phyloP scores from a whole-genome alignment of 148 eudicot species.

The Rhododendron vialii region DNA sequence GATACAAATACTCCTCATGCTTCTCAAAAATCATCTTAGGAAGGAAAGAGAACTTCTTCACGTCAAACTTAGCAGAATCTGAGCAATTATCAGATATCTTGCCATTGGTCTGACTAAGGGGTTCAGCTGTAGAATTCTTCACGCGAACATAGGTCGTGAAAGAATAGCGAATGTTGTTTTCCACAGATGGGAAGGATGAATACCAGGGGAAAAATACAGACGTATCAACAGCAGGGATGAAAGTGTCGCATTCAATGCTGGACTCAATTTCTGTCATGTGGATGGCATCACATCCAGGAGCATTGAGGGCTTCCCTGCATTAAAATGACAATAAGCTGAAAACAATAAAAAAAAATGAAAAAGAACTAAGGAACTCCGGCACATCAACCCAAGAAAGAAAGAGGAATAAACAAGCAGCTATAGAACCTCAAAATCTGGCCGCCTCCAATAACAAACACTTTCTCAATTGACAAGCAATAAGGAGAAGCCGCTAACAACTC shows the following conservation, averaged over 20 bases:
- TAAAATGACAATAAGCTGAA: slow-evolving; percentile 15
- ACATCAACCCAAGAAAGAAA: background rate
- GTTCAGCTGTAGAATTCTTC: slow-evolving; percentile 37
- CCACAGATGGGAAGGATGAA: slow-evolving; percentile 60
- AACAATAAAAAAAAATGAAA: background rate
- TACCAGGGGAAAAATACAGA: slow-evolving; percentile 83
- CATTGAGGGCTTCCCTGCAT: slow-evolving; percentile 84
- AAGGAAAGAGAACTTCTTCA: slow-evolving; percentile 60
- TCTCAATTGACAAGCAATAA: slow-evolving; percentile 57
- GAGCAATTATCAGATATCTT: slow-evolving; percentile 16
- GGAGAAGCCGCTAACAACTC: slow-evolving; percentile 54
- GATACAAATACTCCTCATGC: slow-evolving; percentile 78
- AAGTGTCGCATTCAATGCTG: slow-evolving; percentile 76
- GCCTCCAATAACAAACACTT: slow-evolving; percentile 84
- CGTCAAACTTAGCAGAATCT: slow-evolving; percentile 38
- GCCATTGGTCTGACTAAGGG: slow-evolving; percentile 28
- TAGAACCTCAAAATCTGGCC: slow-evolving; percentile 74
- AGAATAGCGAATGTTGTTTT: slow-evolving; percentile 54
- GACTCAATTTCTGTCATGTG: slow-evolving; percentile 80
- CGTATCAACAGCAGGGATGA: slow-evolving; percentile 65
- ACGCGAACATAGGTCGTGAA: slow-evolving; percentile 85
- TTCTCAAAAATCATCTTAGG: slow-evolving; percentile 66
- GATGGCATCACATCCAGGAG: slow-evolving; percentile 81
- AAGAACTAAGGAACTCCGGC: background rate
- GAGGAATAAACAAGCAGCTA: background rate